phyloP scores from a whole-genome alignment of 306 rosid species.

The Chamaecrista fasciculata region DNA sequence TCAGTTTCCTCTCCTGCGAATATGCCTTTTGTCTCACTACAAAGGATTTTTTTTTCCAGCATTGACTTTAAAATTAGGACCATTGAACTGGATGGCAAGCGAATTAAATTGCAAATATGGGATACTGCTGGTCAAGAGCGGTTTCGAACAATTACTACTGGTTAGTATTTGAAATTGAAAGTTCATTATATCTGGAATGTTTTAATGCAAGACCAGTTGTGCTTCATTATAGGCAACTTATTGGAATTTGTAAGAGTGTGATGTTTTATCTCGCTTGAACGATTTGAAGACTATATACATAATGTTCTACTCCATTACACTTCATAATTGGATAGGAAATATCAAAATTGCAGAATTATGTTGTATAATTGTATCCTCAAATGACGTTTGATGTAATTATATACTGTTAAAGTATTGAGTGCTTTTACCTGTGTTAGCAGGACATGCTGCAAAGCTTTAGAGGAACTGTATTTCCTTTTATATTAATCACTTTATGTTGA shows the following conservation, averaged over 20 bases:
- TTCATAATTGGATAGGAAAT: constrained; percentile 8
- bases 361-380: not conserved
- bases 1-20: not conserved
- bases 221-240: not conserved
- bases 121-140: constrained; percentile 91
- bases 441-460: constrained; percentile 3
- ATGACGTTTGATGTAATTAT: not conserved
- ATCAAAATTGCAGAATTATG: not conserved
- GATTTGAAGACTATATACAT: not conserved
- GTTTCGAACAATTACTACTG: constrained; percentile 84
- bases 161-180: constrained; percentile 39
- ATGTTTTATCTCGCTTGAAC: not conserved
- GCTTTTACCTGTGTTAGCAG: not conserved
- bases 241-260: not conserved
- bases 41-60: constrained; percentile 39
- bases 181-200: not conserved
- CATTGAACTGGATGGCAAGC: constrained; percentile 77
- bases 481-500: not conserved
- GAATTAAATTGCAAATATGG: constrained; percentile 86
- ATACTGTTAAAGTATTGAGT: not conserved
- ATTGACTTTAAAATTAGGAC: constrained; percentile 90
- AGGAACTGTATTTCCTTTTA: constrained; percentile 11
- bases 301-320: not conserved
- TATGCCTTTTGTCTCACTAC: constrained; percentile 28
- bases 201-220: not conserved